Conservation (phyloP, 768 basidiomycete genomes). For the Saitozyma podzolica region DNA sequence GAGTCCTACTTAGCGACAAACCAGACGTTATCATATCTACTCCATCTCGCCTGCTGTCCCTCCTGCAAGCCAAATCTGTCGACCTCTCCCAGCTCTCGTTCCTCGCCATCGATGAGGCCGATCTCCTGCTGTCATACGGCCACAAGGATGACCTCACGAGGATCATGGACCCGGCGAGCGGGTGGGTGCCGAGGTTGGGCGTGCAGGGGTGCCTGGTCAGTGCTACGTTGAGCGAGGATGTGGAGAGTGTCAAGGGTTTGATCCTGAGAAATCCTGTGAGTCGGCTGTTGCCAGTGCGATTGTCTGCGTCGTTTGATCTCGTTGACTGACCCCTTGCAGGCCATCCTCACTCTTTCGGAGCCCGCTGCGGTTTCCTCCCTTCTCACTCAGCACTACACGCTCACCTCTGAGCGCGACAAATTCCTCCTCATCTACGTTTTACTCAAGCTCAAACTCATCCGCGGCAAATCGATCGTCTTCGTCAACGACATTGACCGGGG, state of each 20-base stretch:
- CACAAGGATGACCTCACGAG: conserved; percentile 71
- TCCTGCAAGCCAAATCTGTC: conserved; percentile 72
- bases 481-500: conserved; percentile 93
- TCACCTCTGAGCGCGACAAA: conserved; percentile 92
- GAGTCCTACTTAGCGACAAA: conserved; percentile 60
- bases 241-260: conserved; percentile 84
- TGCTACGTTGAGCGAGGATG: conserved; percentile 95
- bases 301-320: too few species aligned
- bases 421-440: conserved; percentile 95
- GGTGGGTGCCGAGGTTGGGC: conserved; percentile 54
- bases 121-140: conserved; percentile 93
- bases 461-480: conserved; percentile 94
- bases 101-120: conserved; percentile 95
- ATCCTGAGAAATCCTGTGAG: conserved; percentile 81
- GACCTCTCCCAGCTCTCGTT: conserved; percentile 69
- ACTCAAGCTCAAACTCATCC: conserved; percentile 90
- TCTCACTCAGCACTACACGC: conserved; percentile 76
- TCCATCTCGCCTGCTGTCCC: conserved; percentile 67
- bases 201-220: conserved; percentile 92
- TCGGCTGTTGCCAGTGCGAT: conserved; percentile 9
- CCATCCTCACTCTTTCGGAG: conserved; percentile 82
- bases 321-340: conserved; percentile 57
- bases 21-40: conserved; percentile 81
- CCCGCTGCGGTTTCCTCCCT: conserved; percentile 76
- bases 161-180: conserved; percentile 67